phyloP scores from a whole-genome alignment of 192 early-diverging fungal genomes.

The Mortierella antarctica region DNA sequence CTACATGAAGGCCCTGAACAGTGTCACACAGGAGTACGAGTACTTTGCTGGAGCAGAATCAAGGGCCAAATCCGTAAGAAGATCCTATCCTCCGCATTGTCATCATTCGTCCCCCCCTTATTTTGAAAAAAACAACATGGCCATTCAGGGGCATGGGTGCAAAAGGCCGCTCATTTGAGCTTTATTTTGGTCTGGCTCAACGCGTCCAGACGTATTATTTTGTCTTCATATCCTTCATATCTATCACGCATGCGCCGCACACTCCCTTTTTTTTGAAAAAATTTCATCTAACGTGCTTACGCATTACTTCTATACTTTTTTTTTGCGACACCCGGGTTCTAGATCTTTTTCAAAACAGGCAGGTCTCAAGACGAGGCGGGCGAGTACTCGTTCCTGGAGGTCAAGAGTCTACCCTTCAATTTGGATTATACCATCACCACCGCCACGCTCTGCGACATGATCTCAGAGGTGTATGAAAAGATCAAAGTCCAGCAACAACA shows the following conservation, averaged over 20 bases:
- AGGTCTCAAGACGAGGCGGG: constrained; percentile 8
- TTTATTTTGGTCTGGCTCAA: not conserved
- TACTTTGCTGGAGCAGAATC: constrained; percentile 18
- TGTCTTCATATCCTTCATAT: no score
- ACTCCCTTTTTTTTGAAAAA: not conserved
- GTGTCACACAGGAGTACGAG: constrained; percentile 25
- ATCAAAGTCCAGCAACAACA: not conserved
- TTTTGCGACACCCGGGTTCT: not conserved
- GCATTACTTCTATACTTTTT: not conserved
- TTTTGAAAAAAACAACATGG: not conserved
- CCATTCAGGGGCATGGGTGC: not conserved
- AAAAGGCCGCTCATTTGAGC: not conserved
- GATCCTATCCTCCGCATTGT: not conserved
- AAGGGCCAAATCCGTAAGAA: constrained; percentile 27
- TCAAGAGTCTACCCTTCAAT: constrained; percentile 16
- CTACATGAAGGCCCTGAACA: constrained; percentile 19
- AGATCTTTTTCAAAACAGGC: not conserved
- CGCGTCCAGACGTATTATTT: no score
- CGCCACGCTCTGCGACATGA: constrained; percentile 32
- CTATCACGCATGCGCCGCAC: no score
- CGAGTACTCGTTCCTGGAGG: constrained; percentile 29
- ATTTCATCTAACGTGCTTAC: not conserved
- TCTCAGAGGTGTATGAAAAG: constrained; percentile 23
- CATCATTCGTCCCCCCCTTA: not conserved
- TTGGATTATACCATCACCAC: constrained; percentile 32